These are phyloP conservation scores for Hanseniaspora osmophila DNA, from an alignment of 805 yeast species.

Conservation along the genomic window DNA sequence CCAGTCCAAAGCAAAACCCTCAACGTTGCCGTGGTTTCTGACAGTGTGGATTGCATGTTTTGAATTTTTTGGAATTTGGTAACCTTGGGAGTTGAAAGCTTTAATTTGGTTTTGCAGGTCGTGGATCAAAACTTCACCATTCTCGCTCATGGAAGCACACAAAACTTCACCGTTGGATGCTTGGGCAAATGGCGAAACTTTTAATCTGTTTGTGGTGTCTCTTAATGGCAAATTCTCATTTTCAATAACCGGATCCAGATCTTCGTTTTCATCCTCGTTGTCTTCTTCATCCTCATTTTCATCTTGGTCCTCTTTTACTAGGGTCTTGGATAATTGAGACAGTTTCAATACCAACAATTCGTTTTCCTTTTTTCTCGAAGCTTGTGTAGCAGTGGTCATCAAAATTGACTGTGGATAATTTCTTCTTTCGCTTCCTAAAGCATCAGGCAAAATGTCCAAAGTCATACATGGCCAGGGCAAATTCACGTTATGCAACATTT, in stretches of 20 bases:
- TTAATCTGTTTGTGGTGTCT: slow-evolving; percentile 77
- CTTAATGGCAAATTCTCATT: slow-evolving; percentile 64
- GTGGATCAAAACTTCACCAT: slow-evolving; percentile 76
- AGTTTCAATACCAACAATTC: slow-evolving; percentile 76
- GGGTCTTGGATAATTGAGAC: slow-evolving; percentile 68
- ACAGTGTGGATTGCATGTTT: slow-evolving; percentile 76
- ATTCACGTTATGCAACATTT: slow-evolving; percentile 88
- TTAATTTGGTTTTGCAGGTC: slow-evolving; percentile 68
- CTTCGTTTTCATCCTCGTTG: slow-evolving; percentile 62
- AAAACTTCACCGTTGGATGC: slow-evolving; percentile 50
- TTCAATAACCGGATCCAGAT: slow-evolving; percentile 76
- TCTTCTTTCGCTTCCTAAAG: slow-evolving; percentile 77
- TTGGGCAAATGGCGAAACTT: slow-evolving; percentile 67
- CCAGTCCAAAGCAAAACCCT: slow-evolving; percentile 97
- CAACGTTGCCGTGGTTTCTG: slow-evolving; percentile 80
- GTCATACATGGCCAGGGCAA: slow-evolving; percentile 96
- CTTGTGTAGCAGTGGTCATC: slow-evolving; percentile 88
- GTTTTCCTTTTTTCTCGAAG: slow-evolving; percentile 73
- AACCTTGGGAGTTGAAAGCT: slow-evolving; percentile 84
- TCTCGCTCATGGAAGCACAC: slow-evolving; percentile 79
- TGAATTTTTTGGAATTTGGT: slow-evolving; percentile 56
- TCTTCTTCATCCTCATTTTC: slow-evolving; percentile 63
- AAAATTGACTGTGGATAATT: slow-evolving; percentile 78
- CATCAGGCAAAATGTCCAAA: slow-evolving; percentile 76
- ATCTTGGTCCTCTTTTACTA: slow-evolving; percentile 61